Base-by-base conservation (phyloP, 2,329 filamentous ascomycete species). In the Zymoseptoria ardabiliae region DNA sequence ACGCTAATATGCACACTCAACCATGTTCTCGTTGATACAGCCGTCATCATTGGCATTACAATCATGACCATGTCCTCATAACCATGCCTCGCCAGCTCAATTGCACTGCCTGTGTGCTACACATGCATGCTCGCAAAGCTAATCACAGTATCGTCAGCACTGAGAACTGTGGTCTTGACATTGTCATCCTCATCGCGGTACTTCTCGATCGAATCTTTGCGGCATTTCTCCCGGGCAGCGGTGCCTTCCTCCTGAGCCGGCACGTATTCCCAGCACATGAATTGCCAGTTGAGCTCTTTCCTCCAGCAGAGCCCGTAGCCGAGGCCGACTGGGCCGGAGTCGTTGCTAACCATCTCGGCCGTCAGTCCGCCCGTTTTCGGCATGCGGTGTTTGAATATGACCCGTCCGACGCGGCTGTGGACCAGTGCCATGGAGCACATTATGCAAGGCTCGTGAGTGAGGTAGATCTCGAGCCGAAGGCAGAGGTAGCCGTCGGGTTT, bases 351-450 rank as follows among this genome's bases (percentile, higher is more conserved):
- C 50, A 74, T 72, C 65, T 96, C 91, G 21, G 91, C 87, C 68
- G 87, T 88, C 76, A 97, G 80, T 50, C 90, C 92, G 54, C 93
- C 93, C 11, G 89, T 95, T 63, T 84, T 77, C 53, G 83, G 82
- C 88, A 96, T 94, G 58, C 89, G 84, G 63, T 86, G 81, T 63
- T 84, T 85, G 75, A 96, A 96, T 48, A 96, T 82, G 55, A 92
- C 89, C 56, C 88, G 86, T 51, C 90, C 87, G 81, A 99, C 96
- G 55, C 94, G 85, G 8, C 93, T 97, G 72, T 97, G 92, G 21
- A 97, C 81, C 67, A 97, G 88, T 1, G 90, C 94, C 94, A 97
- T 97, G 41, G 89, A 91, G 76, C 94, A 99, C 84, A 96, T 95
- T 61, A 96, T 84, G 72, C 94, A 99, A 4, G 94, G 94, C 76